Conservation (phyloP, 139 green algal genomes). For the Tetradesmus lagerheimii region DNA sequence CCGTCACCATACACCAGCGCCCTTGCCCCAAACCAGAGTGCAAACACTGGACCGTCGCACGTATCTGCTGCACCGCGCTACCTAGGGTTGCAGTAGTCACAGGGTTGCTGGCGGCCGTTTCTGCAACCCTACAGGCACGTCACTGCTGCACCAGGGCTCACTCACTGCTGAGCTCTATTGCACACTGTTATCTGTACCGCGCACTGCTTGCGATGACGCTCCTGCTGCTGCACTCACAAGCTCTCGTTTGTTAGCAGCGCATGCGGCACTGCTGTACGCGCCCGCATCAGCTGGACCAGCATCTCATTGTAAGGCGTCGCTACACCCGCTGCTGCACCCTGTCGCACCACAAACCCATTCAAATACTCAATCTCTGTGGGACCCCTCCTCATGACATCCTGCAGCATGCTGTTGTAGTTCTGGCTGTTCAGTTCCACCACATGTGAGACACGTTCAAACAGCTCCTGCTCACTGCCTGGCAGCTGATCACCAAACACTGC, state of each 20-base stretch:
- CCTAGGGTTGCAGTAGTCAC: no score
- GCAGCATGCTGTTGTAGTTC: slow-evolving; percentile 67
- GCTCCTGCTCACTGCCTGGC: not conserved
- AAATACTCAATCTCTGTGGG: slow-evolving; percentile 60
- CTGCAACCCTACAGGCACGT: no score
- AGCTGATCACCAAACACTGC: slow-evolving; percentile 32
- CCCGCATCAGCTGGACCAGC: slow-evolving; percentile 33
- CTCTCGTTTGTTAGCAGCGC: not conserved
- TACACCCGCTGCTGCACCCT: slow-evolving; percentile 12
- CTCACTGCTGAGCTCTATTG: no score
- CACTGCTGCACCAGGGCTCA: no score
- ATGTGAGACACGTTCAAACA: not conserved
- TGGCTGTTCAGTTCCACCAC: slow-evolving; percentile 43
- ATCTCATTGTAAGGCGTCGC: slow-evolving; percentile 22
- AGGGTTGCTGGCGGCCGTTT: no score
- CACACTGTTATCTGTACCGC: no score
- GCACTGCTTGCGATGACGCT: not conserved
- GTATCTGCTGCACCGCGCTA: no score
- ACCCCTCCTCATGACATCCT: slow-evolving; percentile 48
- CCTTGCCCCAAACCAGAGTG: no score
- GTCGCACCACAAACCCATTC: slow-evolving; percentile 47
- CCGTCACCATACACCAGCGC: no score
- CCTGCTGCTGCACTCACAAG: not conserved
- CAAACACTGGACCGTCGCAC: no score
- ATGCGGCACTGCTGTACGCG: slow-evolving; percentile 13